Evolutionary conservation across 1,139 yeast genomes (phyloP), one percentile per base, ranked within the genome.

Genomic region (Pichia sp.): DNA sequence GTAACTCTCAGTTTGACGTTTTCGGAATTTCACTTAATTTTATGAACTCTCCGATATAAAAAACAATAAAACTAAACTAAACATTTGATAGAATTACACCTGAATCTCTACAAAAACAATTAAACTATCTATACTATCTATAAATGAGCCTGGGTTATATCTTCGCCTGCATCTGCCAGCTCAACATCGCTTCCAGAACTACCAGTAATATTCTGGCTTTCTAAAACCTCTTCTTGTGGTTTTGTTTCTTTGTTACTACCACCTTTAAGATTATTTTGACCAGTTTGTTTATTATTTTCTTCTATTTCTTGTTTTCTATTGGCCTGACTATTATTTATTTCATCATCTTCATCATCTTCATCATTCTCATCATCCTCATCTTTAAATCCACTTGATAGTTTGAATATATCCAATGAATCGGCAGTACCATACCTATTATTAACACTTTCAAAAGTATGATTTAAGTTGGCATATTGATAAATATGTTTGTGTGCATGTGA

Each of bases 391-490:
- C 49, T 52, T 5, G 49, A 53, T 22, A 46, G 10, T 41, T 54
- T 55, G 27, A 56, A 56, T 10, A 52, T 38, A 22, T 50, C 47
- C 7, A 60, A 50, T 1, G 60, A 54, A 47, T 59, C 59, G 5
- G 51, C 53, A 22, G 42, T 52, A 9, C 61, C 62, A 47, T 56
- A 58, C 25, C 60, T 52, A 44, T 53, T 54, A 27, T 57, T 57
- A 11, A 55, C 57, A 33, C 53, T 52, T 45, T 60, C 60, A 45
- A 60, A 53, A 6, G 58, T 52, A 11, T 51, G 51, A 36, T 56
- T 56, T 11, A 60, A 52, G 30, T 60, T 60, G 1, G 58, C 56
- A 47, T 56, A 51, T 14, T 51, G 52, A 30, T 58, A 54, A 8
- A 60, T 43, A 19, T 47, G 53, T 33, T 46, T 50, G 22, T 59